A percentile compares a stretch with the other conserved stretches of the same genome.
phyloP scores from a whole-genome alignment of 768 basidiomycete species.

The Mycena rosella region DNA sequence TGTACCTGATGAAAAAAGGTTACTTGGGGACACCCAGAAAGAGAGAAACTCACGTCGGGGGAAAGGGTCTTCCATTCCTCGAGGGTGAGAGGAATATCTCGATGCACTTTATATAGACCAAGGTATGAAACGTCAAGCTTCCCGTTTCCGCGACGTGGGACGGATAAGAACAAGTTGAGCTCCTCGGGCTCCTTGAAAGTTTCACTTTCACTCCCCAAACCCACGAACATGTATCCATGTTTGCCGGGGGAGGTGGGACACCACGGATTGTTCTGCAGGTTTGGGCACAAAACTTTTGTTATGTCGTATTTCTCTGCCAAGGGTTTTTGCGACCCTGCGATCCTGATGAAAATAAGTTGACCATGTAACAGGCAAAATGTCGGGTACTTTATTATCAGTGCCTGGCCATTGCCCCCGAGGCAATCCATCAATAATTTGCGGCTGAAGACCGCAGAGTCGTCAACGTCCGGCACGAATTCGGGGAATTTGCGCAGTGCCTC shows the following conservation, averaged over 20 bases:
- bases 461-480: conserved; percentile 41
- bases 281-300: conserved; percentile 61
- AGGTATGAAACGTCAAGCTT: conserved; percentile 58
- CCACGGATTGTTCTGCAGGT: conserved; percentile 67
- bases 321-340: conserved; percentile 42
- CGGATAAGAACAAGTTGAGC: conserved; percentile 61
- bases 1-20: neutral
- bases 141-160: conserved; percentile 39
- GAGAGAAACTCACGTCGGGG: conserved; percentile 39
- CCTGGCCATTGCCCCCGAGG: conserved; percentile 56
- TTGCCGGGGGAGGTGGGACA: conserved; percentile 61
- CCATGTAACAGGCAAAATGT: neutral
- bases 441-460: conserved; percentile 48
- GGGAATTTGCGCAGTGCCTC: conserved; percentile 42
- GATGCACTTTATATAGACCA: conserved; percentile 58
- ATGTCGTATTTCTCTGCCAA: conserved; percentile 50
- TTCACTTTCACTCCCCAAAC: conserved; percentile 59
- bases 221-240: conserved; percentile 70
- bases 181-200: conserved; percentile 55
- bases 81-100: conserved; percentile 55
- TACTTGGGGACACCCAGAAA: too few relatives aligned
- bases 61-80: conserved; percentile 62
- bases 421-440: conserved; percentile 53
- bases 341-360: conserved; percentile 36
- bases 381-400: conserved; percentile 52